Evolutionary conservation across 106 monocot species (phyloP).

Genomic region (Hemerocallis citrina): DNA sequence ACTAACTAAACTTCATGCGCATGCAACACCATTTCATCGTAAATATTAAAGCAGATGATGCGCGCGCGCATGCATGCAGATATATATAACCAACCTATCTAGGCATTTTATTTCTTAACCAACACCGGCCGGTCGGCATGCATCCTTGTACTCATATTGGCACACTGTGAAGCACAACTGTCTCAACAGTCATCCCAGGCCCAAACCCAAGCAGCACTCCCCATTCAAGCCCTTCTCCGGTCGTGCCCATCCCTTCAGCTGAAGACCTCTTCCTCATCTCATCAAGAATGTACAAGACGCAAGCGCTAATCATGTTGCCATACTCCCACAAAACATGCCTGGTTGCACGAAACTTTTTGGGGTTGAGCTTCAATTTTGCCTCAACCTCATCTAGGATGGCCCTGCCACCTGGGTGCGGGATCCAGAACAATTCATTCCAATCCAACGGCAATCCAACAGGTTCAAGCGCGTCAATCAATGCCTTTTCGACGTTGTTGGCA

Average conservation of each 20-base stretch:
- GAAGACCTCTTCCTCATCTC: conserved; percentile 8
- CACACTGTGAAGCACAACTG: conserved; percentile 13
- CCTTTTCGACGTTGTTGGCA: conserved; percentile 2
- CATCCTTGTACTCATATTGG: not conserved
- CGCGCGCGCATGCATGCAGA: too few species aligned
- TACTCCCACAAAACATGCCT: conserved; percentile 14
- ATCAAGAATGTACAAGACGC: conserved; percentile 11
- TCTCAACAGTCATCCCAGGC: conserved; percentile 21
- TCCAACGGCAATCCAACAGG: not conserved
- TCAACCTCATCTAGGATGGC: conserved; percentile 20
- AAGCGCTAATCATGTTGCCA: conserved; percentile 19
- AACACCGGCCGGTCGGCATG: not conserved
- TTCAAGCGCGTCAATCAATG: not conserved
- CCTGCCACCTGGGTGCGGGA: conserved; percentile 17
- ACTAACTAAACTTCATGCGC: too few species aligned
- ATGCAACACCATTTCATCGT: too few species aligned
- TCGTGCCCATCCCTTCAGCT: not conserved
- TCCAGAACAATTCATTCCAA: conserved; percentile 13
- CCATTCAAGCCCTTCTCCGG: conserved; percentile 21
- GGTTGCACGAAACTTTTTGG: conserved; percentile 4
- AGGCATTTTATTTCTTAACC: too few species aligned
- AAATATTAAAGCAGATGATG: too few species aligned
- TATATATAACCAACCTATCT: too few species aligned
- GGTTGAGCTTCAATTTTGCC: conserved; percentile 4
- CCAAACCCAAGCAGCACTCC: conserved; percentile 22